phyloP scores from a whole-genome alignment of 2,329 filamentous ascomycete genomes.

The Aspergillus ustus region DNA sequence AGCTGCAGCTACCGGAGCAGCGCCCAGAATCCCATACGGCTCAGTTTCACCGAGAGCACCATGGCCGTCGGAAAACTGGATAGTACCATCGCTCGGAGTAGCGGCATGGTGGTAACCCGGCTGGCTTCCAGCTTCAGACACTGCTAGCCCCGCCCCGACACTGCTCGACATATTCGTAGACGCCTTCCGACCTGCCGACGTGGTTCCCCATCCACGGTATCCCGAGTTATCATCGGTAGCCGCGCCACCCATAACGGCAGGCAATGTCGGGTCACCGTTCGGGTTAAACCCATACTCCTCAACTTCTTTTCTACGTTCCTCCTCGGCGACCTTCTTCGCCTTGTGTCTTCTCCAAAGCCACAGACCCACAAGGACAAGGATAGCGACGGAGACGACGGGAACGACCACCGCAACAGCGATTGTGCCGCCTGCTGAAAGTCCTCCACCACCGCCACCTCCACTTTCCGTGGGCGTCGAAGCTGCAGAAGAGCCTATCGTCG shows the following conservation, averaged over 20 bases:
- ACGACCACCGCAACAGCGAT: conserved; percentile 95
- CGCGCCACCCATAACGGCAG: conserved; percentile 55
- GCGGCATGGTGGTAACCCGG: conserved; percentile 56
- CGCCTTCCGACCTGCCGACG: conserved; percentile 76
- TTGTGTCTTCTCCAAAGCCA: conserved; percentile 91
- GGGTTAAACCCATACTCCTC: conserved; percentile 98
- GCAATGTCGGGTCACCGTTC: conserved; percentile 87
- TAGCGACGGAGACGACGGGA: conserved; percentile 83
- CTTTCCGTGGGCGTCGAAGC: conserved; percentile 32
- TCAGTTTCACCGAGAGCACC: conserved; percentile 72
- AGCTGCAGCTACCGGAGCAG: conserved; percentile 62
- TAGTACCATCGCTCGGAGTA: conserved; percentile 68
- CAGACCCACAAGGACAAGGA: conserved; percentile 75
- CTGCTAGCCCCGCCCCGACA: conserved; percentile 59
- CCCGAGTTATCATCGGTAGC: conserved; percentile 75
- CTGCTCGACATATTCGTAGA: conserved; percentile 89
- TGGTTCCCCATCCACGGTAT: conserved; percentile 93
- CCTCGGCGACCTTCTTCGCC: conserved; percentile 80
- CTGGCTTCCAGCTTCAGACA: conserved; percentile 72
- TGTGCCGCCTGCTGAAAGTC: conserved; percentile 61
- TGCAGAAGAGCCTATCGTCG: conserved; percentile 32
- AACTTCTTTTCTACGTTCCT: conserved; percentile 90
- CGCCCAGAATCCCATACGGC: conserved; percentile 79
- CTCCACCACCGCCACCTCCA: conserved; percentile 33
- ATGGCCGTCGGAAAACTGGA: conserved; percentile 66